Percentiles rank a stretch among this genome's conserved stretches.
Evolutionary conservation across 345 rosid species (phyloP).

Genomic region (Linum usitatissimum): DNA sequence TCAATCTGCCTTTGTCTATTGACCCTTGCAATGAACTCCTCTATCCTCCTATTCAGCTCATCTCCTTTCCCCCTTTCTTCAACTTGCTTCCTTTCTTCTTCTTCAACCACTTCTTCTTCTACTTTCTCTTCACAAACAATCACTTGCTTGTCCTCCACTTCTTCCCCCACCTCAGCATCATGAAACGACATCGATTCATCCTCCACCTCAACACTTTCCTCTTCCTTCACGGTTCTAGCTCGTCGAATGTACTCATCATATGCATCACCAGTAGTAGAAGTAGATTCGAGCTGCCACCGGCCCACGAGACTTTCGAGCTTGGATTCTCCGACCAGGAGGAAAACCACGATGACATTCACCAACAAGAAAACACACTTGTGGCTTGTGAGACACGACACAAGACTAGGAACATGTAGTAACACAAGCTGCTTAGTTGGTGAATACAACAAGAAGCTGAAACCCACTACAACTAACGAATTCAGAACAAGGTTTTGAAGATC

Average conservation of each 20-base stretch:
- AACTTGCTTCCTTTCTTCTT: conserved; percentile 15
- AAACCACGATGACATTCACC: conserved; percentile 38
- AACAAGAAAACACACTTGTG: conserved; percentile 43
- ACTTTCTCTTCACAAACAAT: conserved; percentile 1
- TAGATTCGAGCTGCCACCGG: neutral
- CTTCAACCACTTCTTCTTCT: neutral
- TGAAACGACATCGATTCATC: neutral
- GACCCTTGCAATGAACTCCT: conserved; percentile 62
- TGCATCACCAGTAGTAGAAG: conserved; percentile 12
- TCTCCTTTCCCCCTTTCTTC: conserved; percentile 26
- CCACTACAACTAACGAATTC: conserved; percentile 21
- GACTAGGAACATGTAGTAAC: conserved; percentile 16
- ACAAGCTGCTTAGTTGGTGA: conserved; percentile 16
- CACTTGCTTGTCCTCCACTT: conserved; percentile 1
- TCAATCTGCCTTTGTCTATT: conserved; percentile 50
- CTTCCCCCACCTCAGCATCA: conserved; percentile 3
- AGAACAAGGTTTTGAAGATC: conserved; percentile 14
- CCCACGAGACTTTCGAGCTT: conserved; percentile 10
- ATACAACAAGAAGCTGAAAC: conserved; percentile 18
- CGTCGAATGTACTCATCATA: conserved; percentile 40
- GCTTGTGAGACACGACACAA: conserved; percentile 19
- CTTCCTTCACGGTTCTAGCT: conserved; percentile 14
- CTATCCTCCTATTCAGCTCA: conserved; percentile 42
- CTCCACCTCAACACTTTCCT: neutral
- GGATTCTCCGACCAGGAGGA: conserved; percentile 41